Evolutionary conservation across 495 filamentous ascomycete genomes (phyloP).

Genomic region (Podospora anserina): DNA sequence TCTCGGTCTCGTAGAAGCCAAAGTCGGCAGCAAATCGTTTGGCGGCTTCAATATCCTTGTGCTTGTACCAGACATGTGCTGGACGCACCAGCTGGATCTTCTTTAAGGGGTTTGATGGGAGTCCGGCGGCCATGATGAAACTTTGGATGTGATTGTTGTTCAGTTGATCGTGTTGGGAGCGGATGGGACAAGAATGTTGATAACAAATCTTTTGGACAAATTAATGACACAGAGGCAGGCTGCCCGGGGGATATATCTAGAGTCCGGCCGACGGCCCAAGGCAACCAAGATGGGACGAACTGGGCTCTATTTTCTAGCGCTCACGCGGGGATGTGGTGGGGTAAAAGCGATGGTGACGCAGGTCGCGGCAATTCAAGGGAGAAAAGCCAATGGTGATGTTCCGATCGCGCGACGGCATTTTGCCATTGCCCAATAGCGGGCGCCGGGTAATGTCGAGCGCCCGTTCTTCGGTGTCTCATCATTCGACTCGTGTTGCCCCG

Average conservation of each 20-base stretch:
- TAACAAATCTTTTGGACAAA: neutral
- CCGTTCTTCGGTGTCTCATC: neutral
- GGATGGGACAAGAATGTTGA: neutral
- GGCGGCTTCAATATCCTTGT: constrained; percentile 48
- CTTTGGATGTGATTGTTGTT: neutral
- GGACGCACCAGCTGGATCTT: constrained; percentile 54
- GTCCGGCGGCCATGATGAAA: neutral
- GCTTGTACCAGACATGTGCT: constrained; percentile 57
- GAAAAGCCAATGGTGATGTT: neutral
- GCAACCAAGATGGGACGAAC: neutral
- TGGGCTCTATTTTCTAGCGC: neutral
- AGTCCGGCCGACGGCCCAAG: constrained; percentile 8
- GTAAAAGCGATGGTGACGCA: constrained; percentile 13
- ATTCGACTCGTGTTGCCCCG: neutral
- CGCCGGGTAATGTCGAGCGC: constrained; percentile 18
- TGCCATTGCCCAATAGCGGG: constrained; percentile 14
- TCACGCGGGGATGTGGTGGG: constrained; percentile 21
- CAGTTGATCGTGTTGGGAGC: neutral
- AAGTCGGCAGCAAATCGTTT: constrained; percentile 55
- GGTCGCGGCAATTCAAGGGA: constrained; percentile 14
- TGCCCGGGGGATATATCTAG: constrained; percentile 18
- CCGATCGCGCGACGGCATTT: neutral
- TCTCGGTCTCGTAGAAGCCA: constrained; percentile 49
- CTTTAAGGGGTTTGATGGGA: neutral
- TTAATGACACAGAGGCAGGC: neutral